phyloP scores from a whole-genome alignment of 2,329 filamentous ascomycete genomes.

The Phialocephala subalpina region DNA sequence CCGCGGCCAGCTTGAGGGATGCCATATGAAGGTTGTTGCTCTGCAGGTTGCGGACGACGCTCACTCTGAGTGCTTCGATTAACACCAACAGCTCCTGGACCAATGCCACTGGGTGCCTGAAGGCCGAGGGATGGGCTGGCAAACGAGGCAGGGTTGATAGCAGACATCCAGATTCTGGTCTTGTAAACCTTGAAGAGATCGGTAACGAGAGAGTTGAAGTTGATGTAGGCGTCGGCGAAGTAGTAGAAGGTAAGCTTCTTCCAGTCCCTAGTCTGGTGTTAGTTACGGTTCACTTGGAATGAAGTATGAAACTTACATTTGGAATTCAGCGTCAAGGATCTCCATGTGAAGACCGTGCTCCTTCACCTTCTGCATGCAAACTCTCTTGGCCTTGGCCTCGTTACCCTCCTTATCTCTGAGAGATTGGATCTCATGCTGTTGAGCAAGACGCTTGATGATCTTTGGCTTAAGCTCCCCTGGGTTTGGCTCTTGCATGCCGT shows the following conservation, averaged over 20 bases:
- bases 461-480: constrained; percentile 88
- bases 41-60: constrained; percentile 51
- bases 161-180: constrained; percentile 99
- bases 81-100: constrained; percentile 70
- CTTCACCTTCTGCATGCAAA: constrained; percentile 95
- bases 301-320: constrained; percentile 74
- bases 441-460: constrained; percentile 94
- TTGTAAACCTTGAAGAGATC: constrained; percentile 99
- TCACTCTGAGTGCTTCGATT: constrained; percentile 49
- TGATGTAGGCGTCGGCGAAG: constrained; percentile 97
- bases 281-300: constrained; percentile 36
- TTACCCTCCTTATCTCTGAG: constrained; percentile 96
- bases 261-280: constrained; percentile 76
- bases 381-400: constrained; percentile 95
- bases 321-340: constrained; percentile 97
- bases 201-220: constrained; percentile 97
- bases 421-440: constrained; percentile 87
- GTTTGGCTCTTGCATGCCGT: constrained; percentile 75
- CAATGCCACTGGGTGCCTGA: constrained; percentile 72
- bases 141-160: constrained; percentile 97
- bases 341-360: constrained; percentile 98
- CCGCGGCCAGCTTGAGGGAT: constrained; percentile 34
- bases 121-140: constrained; percentile 78
- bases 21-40: constrained; percentile 40
- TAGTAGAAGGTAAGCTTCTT: constrained; percentile 99